Evolutionary conservation across 176 grass and related monocot genomes (phyloP).

Genomic region (Rhipidocladum racemiflorum): DNA sequence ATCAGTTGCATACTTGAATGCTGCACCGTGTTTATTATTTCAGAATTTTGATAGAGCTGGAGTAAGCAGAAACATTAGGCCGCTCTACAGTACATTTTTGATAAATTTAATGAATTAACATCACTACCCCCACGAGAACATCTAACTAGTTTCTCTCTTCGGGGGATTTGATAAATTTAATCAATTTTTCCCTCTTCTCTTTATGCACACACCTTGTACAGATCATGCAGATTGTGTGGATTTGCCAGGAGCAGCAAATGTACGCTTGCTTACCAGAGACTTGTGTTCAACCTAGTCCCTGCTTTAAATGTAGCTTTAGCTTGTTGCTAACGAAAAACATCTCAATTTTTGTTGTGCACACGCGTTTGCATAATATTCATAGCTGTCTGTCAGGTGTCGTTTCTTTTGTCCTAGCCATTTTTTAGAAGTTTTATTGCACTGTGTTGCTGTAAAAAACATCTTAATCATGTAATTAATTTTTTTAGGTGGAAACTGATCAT

Average conservation of each 20-base stretch:
- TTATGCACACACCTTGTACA: too few relatives aligned
- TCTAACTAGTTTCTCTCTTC: too few relatives aligned
- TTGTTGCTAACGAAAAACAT: background rate
- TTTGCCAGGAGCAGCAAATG: background rate
- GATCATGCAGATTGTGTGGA: background rate
- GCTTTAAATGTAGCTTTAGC: background rate
- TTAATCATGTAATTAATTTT: background rate
- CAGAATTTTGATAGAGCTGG: too few relatives aligned
- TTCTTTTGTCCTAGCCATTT: background rate
- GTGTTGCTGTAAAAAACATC: background rate
- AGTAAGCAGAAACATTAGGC: too few relatives aligned
- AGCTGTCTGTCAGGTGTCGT: background rate
- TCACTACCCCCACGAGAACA: too few relatives aligned
- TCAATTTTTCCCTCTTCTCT: too few relatives aligned
- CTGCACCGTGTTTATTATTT: too few relatives aligned
- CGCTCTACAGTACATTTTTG: too few relatives aligned
- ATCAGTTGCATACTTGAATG: too few relatives aligned
- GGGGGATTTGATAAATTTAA: too few relatives aligned
- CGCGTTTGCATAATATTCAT: background rate
- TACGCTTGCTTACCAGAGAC: background rate
- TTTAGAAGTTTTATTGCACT: background rate
- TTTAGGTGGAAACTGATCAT: background rate
- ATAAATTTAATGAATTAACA: too few relatives aligned
- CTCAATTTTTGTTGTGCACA: background rate
- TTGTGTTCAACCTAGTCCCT: background rate